A percentile compares a stretch with the other conserved stretches of the same genome.
phyloP scores from a whole-genome alignment of 805 yeast species.

The Torulaspora indica region DNA sequence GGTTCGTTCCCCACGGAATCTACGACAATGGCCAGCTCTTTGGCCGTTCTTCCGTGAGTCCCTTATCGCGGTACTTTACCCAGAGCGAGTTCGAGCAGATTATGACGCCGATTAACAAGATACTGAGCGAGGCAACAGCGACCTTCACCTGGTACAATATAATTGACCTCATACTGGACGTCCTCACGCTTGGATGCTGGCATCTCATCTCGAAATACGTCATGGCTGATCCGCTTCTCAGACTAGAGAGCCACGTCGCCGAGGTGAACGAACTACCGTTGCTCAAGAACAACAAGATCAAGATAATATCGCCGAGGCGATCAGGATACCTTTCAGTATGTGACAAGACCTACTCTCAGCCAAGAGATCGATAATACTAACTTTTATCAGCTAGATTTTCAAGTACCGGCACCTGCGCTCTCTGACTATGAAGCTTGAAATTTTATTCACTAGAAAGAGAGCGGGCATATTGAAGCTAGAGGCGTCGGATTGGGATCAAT shows the following conservation, averaged over 20 bases:
- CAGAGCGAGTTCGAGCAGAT: slow-evolving; percentile 41
- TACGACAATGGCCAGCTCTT: slow-evolving; percentile 42
- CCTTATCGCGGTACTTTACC: slow-evolving; percentile 39
- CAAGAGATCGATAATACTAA: background rate
- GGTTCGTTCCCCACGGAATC: slow-evolving; percentile 39
- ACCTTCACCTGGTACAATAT: slow-evolving; percentile 40
- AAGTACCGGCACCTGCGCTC: slow-evolving; percentile 42
- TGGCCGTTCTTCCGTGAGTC: slow-evolving; percentile 53
- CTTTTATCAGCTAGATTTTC: slow-evolving; percentile 43
- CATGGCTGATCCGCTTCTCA: slow-evolving; percentile 31
- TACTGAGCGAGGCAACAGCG: slow-evolving; percentile 39
- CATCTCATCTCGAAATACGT: slow-evolving; percentile 35
- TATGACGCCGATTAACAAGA: slow-evolving; percentile 43
- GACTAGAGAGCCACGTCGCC: slow-evolving; percentile 43
- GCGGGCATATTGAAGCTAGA: background rate
- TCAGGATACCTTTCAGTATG: slow-evolving; percentile 52
- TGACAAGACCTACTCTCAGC: slow-evolving; percentile 7
- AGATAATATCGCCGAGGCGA: slow-evolving; percentile 47
- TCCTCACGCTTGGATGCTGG: slow-evolving; percentile 41
- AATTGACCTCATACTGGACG: slow-evolving; percentile 37
- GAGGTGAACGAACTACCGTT: slow-evolving; percentile 30
- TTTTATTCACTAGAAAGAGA: background rate
- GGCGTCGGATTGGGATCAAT: background rate
- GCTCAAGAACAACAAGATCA: slow-evolving; percentile 27
- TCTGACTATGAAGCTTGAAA: slow-evolving; percentile 1